Base-by-base conservation (phyloP, 192 early-diverging fungal genomes). In the Coemansia guatemalensis region DNA sequence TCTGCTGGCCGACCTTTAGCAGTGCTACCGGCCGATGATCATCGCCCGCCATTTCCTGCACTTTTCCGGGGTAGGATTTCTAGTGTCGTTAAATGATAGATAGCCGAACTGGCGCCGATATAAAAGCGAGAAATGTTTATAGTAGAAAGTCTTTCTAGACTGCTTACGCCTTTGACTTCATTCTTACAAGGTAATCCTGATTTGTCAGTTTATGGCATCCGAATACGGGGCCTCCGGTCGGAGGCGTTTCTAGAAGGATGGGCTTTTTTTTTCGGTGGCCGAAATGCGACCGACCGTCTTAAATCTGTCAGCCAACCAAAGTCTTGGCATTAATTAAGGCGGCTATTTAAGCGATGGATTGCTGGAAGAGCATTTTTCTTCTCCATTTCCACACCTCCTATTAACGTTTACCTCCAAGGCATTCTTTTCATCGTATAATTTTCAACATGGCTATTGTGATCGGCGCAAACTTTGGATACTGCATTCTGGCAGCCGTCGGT, bases 381-480 rank as follows among this genome's bases (percentile, higher is more conserved):
- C n/a, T n/a, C n/a, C n/a, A n/a, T n/a, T n/a, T n/a, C n/a, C n/a
- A n/a, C n/a, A n/a, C n/a, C n/a, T n/a, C n/a, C n/a, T n/a, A n/a
- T n/a, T n/a, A n/a, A 27, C 23, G 17, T 22, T 53, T 65, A 30
- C 64, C 54, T 35, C 44, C 3, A 29, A 14, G 41, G 2, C 14
- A 18, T 26, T n/a, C n/a, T n/a, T 32, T 35, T 30, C 48, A 30
- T 18, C 39, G 14, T 17, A 50, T 68, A n/a, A n/a, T 26, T 57
- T 41, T 53, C 18, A 68, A 27, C 12, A 79, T 79, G 77, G 57
- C 77, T 9, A 79, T 79, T 21, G 53, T 79, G 21, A 67, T 79
- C 47, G 77, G 77, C 17, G 48, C 77, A 20, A 79, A 74, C 67
- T 84, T 74, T 60, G 82, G 73, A 26, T 84, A 77, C 69, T 62